phyloP scores from a whole-genome alignment of 2,329 filamentous ascomycete genomes.

The Diaporthe sp. region DNA sequence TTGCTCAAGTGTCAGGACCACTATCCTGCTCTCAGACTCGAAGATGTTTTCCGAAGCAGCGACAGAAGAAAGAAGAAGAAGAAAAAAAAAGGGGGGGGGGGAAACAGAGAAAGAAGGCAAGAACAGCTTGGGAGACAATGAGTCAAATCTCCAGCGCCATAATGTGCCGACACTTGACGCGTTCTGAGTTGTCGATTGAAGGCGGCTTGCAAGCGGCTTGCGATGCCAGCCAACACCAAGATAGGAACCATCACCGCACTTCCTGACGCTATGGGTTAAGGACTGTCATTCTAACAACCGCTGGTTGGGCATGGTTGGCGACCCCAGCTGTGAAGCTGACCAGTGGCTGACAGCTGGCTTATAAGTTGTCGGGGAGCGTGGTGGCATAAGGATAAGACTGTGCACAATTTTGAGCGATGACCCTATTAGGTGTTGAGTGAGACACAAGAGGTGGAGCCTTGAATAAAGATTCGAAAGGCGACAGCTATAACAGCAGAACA shows the following conservation, averaged over 20 bases:
- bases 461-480: not conserved
- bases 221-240: not conserved
- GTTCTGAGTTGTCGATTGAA: not conserved
- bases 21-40: not conserved
- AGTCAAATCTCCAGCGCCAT: too few relatives aligned
- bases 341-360: conserved; percentile 17
- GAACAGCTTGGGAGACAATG: not conserved
- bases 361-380: not conserved
- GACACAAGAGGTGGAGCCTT: not conserved
- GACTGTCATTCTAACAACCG: not conserved
- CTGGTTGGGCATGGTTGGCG: not conserved
- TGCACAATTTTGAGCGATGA: not conserved
- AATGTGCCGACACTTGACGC: not conserved
- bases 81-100: not conserved
- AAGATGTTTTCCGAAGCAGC: too few relatives aligned
- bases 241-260: too few relatives aligned
- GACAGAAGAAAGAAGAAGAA: not conserved
- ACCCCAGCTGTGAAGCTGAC: not conserved
- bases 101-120: too few relatives aligned
- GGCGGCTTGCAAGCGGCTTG: not conserved
- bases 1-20: too few relatives aligned
- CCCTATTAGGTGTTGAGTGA: not conserved
- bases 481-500: not conserved
- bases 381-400: too few relatives aligned
- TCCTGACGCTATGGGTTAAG: not conserved